phyloP scores from a whole-genome alignment of 2,329 filamentous ascomycete species.

The Fusarium xylarioides region DNA sequence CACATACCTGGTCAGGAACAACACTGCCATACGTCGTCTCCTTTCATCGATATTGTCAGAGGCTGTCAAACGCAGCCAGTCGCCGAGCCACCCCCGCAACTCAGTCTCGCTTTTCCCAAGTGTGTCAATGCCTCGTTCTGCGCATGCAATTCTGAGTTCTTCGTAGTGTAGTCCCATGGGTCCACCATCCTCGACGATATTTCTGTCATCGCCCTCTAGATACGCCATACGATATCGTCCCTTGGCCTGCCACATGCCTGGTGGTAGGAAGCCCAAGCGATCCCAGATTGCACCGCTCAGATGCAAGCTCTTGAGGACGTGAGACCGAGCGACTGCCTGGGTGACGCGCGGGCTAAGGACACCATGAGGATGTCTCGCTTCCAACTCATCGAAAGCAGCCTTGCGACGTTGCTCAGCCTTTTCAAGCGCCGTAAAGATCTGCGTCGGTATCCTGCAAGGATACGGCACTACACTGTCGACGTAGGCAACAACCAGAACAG shows the following conservation, averaged over 20 bases:
- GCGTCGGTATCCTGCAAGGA: slow-evolving; percentile 83
- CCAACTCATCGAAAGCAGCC: slow-evolving; percentile 57
- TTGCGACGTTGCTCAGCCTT: slow-evolving; percentile 63
- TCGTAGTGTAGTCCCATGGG: slow-evolving; percentile 62
- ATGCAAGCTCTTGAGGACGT: slow-evolving; percentile 55
- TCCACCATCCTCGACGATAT: slow-evolving; percentile 73
- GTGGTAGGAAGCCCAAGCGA: slow-evolving; percentile 57
- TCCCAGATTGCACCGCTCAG: slow-evolving; percentile 62
- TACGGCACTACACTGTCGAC: slow-evolving; percentile 77
- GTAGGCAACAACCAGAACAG: slow-evolving; percentile 79
- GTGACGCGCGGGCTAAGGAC: slow-evolving; percentile 47
- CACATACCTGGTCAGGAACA: slow-evolving; percentile 55
- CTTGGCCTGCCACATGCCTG: slow-evolving; percentile 61
- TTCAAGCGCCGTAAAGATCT: slow-evolving; percentile 68
- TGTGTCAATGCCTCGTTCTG: slow-evolving; percentile 72
- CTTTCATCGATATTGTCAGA: slow-evolving; percentile 49
- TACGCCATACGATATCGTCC: slow-evolving; percentile 67
- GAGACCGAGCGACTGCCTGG: slow-evolving; percentile 44
- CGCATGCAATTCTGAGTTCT: slow-evolving; percentile 76
- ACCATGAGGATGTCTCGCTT: slow-evolving; percentile 47
- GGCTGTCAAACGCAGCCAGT: slow-evolving; percentile 60
- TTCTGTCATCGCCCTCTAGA: slow-evolving; percentile 74
- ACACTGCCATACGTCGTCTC: slow-evolving; percentile 50
- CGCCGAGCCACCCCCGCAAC: slow-evolving; percentile 56
- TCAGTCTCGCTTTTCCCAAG: slow-evolving; percentile 65